phyloP scores from a whole-genome alignment of 768 basidiomycete species.

The Candolleomyces aberdarensis region DNA sequence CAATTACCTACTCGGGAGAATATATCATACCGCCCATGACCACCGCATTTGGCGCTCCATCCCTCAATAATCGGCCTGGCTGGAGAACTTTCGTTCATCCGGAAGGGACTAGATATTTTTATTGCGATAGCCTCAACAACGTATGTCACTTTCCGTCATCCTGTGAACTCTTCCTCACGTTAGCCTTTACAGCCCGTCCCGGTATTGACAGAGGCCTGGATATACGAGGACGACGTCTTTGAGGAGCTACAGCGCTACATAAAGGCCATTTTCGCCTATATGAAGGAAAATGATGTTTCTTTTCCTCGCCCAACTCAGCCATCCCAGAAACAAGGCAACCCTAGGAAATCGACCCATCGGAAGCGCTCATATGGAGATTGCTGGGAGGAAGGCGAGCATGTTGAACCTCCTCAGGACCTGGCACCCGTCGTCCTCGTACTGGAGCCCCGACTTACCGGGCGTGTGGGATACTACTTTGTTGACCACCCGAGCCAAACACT shows the following conservation, averaged over 20 bases:
- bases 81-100: conserved; percentile 17
- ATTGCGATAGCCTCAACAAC: conserved; percentile 13
- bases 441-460: conserved; percentile 12
- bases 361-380: too few relatives aligned
- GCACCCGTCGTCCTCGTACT: conserved; percentile 10
- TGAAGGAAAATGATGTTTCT: conserved; percentile 10
- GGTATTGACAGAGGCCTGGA: conserved; percentile 23
- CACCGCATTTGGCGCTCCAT: not conserved
- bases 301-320: not conserved
- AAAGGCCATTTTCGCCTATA: conserved; percentile 10
- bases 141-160: not conserved
- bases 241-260: conserved; percentile 14
- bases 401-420: not conserved
- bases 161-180: not conserved
- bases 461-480: conserved; percentile 47
- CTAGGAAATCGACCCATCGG: not conserved
- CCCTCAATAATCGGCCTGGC: too few relatives aligned
- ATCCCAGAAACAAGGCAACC: conserved; percentile 7
- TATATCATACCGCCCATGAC: not conserved
- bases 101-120: conserved; percentile 24
- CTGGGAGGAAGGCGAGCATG: too few relatives aligned
- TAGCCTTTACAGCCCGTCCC: conserved; percentile 8
- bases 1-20: not conserved
- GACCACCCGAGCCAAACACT: conserved; percentile 40
- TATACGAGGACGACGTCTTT: conserved; percentile 13